A percentile compares a stretch with the other conserved stretches of the same genome.
Evolutionary conservation across 2,329 filamentous ascomycete species (phyloP).

Genomic region (Aspergillus sojae): DNA sequence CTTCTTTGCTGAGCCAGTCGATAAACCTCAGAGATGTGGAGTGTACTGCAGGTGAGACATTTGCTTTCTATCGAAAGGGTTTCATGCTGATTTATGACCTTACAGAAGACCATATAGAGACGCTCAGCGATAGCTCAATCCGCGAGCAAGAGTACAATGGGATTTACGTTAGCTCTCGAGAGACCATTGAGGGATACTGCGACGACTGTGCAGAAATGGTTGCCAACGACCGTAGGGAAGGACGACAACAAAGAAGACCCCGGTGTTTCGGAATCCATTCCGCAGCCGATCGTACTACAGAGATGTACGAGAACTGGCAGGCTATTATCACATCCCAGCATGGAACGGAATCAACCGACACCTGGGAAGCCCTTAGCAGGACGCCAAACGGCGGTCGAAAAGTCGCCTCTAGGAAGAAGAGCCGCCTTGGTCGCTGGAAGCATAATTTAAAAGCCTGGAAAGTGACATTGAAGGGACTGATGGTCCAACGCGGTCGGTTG

Average conservation of each 20-base stretch:
- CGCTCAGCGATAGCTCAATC: not conserved
- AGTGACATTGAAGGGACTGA: not conserved
- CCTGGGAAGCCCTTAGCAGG: not conserved
- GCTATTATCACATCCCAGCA: not conserved
- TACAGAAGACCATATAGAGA: not conserved
- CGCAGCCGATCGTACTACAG: not conserved
- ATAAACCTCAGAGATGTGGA: not conserved
- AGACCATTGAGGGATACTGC: not conserved
- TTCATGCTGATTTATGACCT: not conserved
- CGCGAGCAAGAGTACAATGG: not conserved
- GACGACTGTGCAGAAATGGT: not conserved
- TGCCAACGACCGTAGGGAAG: not conserved
- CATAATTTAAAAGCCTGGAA: not conserved
- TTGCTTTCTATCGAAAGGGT: not conserved
- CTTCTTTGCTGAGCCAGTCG: constrained; percentile 10
- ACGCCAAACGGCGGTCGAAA: not conserved
- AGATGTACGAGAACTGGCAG: not conserved
- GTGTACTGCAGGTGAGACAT: not conserved
- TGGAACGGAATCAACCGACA: not conserved
- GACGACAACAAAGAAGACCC: not conserved
- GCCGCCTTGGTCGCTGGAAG: not conserved
- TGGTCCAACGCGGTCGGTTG: not conserved
- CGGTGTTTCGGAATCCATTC: not conserved
- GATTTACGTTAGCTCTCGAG: not conserved
- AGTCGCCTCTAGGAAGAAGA: not conserved